Percentiles rank a stretch among this genome's conserved stretches.
Evolutionary conservation across 495 filamentous ascomycete genomes (phyloP).

Genomic region (Penicillium pancosmium): DNA sequence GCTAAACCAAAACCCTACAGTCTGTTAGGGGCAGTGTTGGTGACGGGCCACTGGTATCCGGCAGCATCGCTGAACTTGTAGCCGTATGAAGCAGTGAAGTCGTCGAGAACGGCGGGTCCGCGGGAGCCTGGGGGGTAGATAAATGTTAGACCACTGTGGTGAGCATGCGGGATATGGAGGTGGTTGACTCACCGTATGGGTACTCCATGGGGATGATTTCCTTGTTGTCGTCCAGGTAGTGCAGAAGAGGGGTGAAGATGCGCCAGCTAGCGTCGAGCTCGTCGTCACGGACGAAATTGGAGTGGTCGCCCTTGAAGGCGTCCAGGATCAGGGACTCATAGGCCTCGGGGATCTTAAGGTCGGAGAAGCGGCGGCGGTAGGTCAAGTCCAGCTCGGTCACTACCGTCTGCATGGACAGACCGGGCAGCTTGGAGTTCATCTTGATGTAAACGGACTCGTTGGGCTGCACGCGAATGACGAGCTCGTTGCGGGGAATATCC

Average conservation of each 20-base stretch:
- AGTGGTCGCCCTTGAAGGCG: constrained; percentile 98
- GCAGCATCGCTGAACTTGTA: constrained; percentile 98
- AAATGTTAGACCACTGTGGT: background rate
- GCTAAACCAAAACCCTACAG: constrained; percentile 48
- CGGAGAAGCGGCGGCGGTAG: constrained; percentile 96
- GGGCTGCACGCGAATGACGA: constrained; percentile 98
- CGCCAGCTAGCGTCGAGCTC: constrained; percentile 98
- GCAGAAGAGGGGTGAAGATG: constrained; percentile 95
- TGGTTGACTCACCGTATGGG: constrained; percentile 79
- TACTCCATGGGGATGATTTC: constrained; percentile 99
- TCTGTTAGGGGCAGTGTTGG: constrained; percentile 70
- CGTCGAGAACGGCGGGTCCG: constrained; percentile 93
- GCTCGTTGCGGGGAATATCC: constrained; percentile 98
- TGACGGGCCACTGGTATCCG: constrained; percentile 88
- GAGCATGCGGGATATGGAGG: constrained; percentile 66
- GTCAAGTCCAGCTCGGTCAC: constrained; percentile 98
- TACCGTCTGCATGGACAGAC: constrained; percentile 99
- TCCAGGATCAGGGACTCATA: constrained; percentile 98
- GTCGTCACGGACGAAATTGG: constrained; percentile 99
- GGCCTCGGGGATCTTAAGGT: constrained; percentile 98
- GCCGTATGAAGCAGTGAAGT: constrained; percentile 96
- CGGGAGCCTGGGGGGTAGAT: constrained; percentile 72
- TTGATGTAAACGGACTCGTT: constrained; percentile 99
- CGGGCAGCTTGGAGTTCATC: constrained; percentile 99
- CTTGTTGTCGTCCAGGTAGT: constrained; percentile 98